Base-by-base conservation (phyloP, 495 filamentous ascomycete species). In the Hyaloscypha bicolor region DNA sequence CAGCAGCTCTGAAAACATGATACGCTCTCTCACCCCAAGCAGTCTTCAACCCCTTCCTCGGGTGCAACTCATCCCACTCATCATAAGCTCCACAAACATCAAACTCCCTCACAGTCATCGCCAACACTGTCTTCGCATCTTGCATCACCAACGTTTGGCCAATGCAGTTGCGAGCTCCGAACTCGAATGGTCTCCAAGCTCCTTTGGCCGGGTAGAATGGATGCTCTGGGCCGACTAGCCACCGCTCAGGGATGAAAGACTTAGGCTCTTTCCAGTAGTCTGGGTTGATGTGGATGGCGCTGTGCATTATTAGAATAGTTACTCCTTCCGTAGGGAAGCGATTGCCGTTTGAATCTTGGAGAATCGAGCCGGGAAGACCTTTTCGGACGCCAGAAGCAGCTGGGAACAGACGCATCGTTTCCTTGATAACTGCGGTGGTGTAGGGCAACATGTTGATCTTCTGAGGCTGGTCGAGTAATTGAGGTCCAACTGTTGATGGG, bases 181-280 rank as follows among this genome's bases (percentile, higher is more conserved):
- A 69, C 51, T 82, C 83, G 61, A 87, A 87, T 29, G 82, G 79
- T 8, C 79, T 73, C 79, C 79, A 87, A 0, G 80, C 79, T 56
- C 78, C 78, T 66, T 82, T 82, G 9, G 66, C 63, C 31, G 82
- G 73, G 64, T 73, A 75, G 60, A 81, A 64, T 1, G 56, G 51
- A 30, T 77, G 70, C 19, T 77, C 74, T 4, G 77, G 74, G 8
- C 62, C 69, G 4, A 72, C 75, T 8, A 79, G 67, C 73, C 75
- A 84, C 0, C 81, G 77, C 56, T 84, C 79, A 11, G 83, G 83
- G 19, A 82, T 25, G 73, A 83, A 84, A 9, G 75, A 71, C 48
- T 78, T 12, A 1, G 80, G 73, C 2, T 75, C 62, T 11, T 63
- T 69, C 77, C 79, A 85, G 70, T 79, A 74, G 2, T 76, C 61